Conservation (phyloP, 139 green algal genomes). For the Coelastrella sp. region DNA sequence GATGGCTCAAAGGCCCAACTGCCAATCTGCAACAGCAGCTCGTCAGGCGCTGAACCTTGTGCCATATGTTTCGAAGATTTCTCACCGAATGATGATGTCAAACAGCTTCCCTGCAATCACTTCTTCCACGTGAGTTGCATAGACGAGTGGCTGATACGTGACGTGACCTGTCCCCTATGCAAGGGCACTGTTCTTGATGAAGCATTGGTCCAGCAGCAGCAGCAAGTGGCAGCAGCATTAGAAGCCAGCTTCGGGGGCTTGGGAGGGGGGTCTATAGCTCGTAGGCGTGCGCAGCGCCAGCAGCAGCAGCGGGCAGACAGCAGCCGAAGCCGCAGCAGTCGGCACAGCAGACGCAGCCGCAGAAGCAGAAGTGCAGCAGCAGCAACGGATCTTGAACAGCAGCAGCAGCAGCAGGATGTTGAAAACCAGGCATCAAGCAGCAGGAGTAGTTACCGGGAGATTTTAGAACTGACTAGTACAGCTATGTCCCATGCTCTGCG, state of each 20-base stretch:
- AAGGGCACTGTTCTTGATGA: constrained; percentile 21
- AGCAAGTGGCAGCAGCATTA: background rate
- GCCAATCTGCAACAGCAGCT: background rate
- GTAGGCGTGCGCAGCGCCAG: background rate
- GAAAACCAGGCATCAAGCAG: no score
- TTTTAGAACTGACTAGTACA: no score
- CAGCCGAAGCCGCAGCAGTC: background rate
- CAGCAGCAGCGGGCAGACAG: no score
- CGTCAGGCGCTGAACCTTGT: constrained; percentile 7
- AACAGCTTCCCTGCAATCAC: constrained; percentile 40
- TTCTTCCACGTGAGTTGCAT: constrained; percentile 36
- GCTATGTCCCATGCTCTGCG: no score
- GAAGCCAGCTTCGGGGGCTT: constrained; percentile 13
- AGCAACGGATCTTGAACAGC: background rate
- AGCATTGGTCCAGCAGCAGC: constrained; percentile 12
- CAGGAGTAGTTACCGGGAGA: no score
- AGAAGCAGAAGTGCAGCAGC: background rate
- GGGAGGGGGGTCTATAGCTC: background rate
- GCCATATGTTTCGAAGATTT: constrained; percentile 43
- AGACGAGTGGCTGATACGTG: constrained; percentile 21
- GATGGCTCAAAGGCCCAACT: background rate
- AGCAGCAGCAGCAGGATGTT: background rate
- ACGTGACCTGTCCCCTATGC: constrained; percentile 31
- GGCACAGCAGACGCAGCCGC: background rate
- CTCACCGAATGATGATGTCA: constrained; percentile 27